Base-by-base conservation (phyloP, 2,329 filamentous ascomycete genomes). In the Anisogramma anomala region DNA sequence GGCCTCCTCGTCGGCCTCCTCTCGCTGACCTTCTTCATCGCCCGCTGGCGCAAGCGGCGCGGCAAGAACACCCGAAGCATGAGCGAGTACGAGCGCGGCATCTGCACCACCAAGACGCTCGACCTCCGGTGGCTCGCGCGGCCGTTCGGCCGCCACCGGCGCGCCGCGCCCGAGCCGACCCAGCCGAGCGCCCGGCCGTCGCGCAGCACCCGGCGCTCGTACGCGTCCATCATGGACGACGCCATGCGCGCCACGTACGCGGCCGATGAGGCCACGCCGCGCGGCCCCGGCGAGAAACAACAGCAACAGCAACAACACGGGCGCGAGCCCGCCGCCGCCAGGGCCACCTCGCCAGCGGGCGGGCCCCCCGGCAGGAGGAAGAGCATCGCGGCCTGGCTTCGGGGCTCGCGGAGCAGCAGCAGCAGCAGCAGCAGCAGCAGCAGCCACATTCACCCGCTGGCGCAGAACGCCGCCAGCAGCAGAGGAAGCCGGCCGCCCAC, bases 341-440 rank as follows among this genome's bases (percentile, higher is more conserved):
- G 15, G 41, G 5, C 31, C 45, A 4, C 4, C 45, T 10, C 25
- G 41, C 5, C 34, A 41, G n/a, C 42, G 37, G 1, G 18, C 39
- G 6, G 34, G 33, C 3, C 25, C 45, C 7, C 33, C 40, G n/a
- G 20, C 45, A 45, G 37, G 42, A 34, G 45, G n/a, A 45, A 13
- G 17, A 45, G 42, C 10, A 27, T 45, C 14, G 42, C 26, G 9
- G 42, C 35, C 23, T 47, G 45, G 45, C 36, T 47, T 30, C 30
- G 33, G 28, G 20, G 45, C 15, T 36, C 45, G n/a, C 31, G 33
- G 15, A 20, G 23, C 14, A 34, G 44, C 6, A n/a, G n/a, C n/a
- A n/a, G n/a, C n/a, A n/a, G n/a, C n/a, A n/a, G n/a, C n/a, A n/a
- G n/a, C n/a, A n/a, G n/a, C n/a, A n/a, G n/a, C n/a, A n/a, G n/a